Evolutionary conservation across 2,329 filamentous ascomycete genomes (phyloP), one percentile per base, ranked within the genome.

Genomic region (Xylaria sp.): DNA sequence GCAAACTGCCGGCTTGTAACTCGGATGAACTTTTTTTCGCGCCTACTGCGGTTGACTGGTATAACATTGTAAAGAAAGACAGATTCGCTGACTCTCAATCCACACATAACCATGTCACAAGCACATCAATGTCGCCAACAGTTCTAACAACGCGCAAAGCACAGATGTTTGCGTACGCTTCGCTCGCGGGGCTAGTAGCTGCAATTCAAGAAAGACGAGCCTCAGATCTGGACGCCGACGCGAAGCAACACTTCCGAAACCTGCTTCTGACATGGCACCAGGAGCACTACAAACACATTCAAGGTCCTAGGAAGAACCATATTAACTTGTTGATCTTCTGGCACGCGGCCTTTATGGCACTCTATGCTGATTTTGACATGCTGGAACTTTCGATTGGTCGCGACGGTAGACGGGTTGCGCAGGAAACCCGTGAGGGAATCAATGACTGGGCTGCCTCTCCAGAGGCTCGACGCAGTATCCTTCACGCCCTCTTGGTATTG

Each of bases 321-420:
- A 64, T 64, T 17, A 64, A 64, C 42, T 58, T 64, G 14, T 35
- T 64, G 37, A 61, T 64, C 19, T 64, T 64, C 49, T 64, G 61
- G 61, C 61, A 64, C 43, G n/a, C 57, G 4, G 61, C 57, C 4
- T 64, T 64, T 15, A 64, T 64, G 61, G 49, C 53, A 5, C 57
- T 64, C 12, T 58, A 64, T 55, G 42, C 61, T 25, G 61, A 64
- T 37, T 54, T 49, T 2, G 57, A 64, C 43, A 52, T 64, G 21
- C 28, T 64, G 2, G 61, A 64, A 25, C 52, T 57, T 46, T 64
- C 61, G 17, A 64, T 64, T 25, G 61, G 61, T 19, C 61, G 61
- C 37, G 61, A 64, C 17, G 61, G 61, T 4, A 53, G 57, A 21
- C 57, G 50, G n/a, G 53, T 37, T 14, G 61, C 61, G 15, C 57